Conservation (phyloP, 1,284 basidiomycete species). For the Boletus holoroseus region DNA sequence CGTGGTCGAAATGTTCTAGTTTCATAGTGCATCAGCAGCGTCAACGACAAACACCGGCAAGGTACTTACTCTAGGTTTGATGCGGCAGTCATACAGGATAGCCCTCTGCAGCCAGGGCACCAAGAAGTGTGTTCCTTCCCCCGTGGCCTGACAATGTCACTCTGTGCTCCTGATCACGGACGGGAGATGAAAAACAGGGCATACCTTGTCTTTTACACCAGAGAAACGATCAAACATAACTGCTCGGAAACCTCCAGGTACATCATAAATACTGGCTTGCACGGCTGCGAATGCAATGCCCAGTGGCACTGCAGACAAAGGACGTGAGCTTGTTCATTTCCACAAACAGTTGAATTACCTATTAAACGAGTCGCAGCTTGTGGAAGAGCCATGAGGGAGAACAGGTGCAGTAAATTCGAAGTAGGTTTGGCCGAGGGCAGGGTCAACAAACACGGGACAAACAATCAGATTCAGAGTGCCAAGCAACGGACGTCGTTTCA, state of each 20-base stretch:
- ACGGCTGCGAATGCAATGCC: conserved; percentile 61
- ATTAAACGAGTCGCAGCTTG: conserved; percentile 45
- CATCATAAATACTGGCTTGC: conserved; percentile 86
- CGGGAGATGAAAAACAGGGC: conserved; percentile 9
- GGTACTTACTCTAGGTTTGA: conserved; percentile 81
- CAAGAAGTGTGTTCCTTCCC: conserved; percentile 97
- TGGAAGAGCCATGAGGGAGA: conserved; percentile 42
- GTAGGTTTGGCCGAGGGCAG: background rate
- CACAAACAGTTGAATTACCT: conserved; percentile 31
- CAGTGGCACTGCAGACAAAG: conserved; percentile 56
- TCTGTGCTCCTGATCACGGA: background rate
- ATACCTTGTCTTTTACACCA: conserved; percentile 79
- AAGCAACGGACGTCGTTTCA: background rate
- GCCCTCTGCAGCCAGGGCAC: conserved; percentile 94
- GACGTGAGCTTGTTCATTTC: conserved; percentile 8
- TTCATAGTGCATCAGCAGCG: conserved; percentile 27
- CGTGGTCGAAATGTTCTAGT: conserved; percentile 91
- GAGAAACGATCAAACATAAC: conserved; percentile 99
- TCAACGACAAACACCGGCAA: conserved; percentile 3
- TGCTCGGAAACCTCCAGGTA: conserved; percentile 88
- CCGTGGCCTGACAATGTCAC: conserved; percentile 54
- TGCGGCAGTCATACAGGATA: conserved; percentile 96
- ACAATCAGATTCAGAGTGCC: too few relatives aligned
- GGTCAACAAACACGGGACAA: conserved; percentile 25
- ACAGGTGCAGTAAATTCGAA: background rate